Evolutionary conservation across 2,329 filamentous ascomycete species (phyloP).

Genomic region (Claviceps purpurea): DNA sequence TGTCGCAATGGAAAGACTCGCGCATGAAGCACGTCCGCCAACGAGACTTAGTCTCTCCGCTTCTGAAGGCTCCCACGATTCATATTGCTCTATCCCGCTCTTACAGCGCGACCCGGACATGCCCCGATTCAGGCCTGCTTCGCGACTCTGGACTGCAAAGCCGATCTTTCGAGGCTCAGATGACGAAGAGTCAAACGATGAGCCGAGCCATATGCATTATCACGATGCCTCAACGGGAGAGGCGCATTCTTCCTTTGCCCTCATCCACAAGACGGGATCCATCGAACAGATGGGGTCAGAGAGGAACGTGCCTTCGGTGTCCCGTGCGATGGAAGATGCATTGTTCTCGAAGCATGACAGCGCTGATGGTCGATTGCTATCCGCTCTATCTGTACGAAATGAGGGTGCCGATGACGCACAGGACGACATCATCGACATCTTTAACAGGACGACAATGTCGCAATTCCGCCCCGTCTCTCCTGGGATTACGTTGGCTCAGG

Average conservation of each 20-base stretch:
- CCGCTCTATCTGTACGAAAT: neutral
- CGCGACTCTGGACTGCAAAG: constrained; percentile 33
- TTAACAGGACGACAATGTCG: neutral
- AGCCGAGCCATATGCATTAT: constrained; percentile 8
- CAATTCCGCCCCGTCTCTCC: constrained; percentile 25
- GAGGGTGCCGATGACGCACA: no score
- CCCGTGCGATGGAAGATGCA: constrained; percentile 17
- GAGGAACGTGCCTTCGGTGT: constrained; percentile 16
- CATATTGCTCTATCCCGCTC: constrained; percentile 64
- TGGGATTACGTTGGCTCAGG: constrained; percentile 34
- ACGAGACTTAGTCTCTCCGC: constrained; percentile 32
- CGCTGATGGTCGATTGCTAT: constrained; percentile 11
- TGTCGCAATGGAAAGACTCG: constrained; percentile 5
- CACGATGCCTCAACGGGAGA: constrained; percentile 12
- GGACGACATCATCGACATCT: constrained; percentile 31
- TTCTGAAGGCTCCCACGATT: constrained; percentile 53
- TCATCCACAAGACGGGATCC: constrained; percentile 40
- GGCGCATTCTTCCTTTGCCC: constrained; percentile 36
- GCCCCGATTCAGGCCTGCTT: constrained; percentile 18
- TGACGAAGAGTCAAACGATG: constrained; percentile 17
- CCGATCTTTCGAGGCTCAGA: constrained; percentile 41
- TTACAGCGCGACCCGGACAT: constrained; percentile 52
- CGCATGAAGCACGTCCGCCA: constrained; percentile 14
- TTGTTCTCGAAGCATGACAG: constrained; percentile 40
- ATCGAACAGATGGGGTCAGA: constrained; percentile 29